Conservation (phyloP, 371 early-diverging fungal species). For the Mortierella sp. region DNA sequence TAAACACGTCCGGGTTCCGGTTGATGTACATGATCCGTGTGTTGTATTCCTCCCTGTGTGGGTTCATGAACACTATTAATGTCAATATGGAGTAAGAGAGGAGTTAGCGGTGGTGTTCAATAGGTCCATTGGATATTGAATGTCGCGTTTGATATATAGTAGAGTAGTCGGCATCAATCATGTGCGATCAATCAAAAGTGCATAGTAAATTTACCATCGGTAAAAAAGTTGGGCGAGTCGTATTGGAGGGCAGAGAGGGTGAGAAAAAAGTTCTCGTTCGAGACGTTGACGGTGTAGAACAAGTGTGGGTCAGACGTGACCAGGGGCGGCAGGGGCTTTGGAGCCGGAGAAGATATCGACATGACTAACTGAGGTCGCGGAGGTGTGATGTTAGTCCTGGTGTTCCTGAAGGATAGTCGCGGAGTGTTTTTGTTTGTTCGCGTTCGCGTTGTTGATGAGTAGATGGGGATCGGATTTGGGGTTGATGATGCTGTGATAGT, state of each 20-base stretch:
- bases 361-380: conserved; percentile 1
- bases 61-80: conserved; percentile 42
- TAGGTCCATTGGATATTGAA: too few species aligned
- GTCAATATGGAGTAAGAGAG: neutral
- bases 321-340: conserved; percentile 45
- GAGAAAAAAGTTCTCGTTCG: conserved; percentile 42
- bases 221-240: conserved; percentile 54
- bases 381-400: neutral
- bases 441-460: neutral
- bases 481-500: neutral
- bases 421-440: too few species aligned
- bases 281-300: conserved; percentile 53
- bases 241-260: conserved; percentile 45
- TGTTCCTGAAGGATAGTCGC: neutral
- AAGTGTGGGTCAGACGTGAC: conserved; percentile 27
- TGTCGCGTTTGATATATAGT: neutral
- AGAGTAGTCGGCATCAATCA: too few species aligned
- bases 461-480: neutral
- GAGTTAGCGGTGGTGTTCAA: neutral
- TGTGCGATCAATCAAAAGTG: too few species aligned
- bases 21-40: conserved; percentile 66
- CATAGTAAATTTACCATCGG: conserved; percentile 49
- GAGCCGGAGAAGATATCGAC: conserved; percentile 33
- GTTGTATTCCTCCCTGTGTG: conserved; percentile 40
- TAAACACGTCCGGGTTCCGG: conserved; percentile 70